Conservation (phyloP, 345 rosid genomes). For the Moringa oleifera region DNA sequence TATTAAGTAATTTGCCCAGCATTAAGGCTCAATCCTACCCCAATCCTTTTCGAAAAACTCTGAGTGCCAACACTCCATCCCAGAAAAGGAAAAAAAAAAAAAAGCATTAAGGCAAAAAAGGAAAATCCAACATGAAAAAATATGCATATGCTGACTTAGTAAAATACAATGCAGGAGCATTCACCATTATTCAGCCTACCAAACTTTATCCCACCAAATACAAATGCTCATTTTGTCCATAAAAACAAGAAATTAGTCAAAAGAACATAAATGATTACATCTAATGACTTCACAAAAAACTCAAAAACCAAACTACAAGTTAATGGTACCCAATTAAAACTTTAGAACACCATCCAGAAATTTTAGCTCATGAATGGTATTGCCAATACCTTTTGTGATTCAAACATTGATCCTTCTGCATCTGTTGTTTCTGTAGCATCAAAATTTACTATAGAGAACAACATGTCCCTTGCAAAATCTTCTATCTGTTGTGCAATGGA, state of each 20-base stretch:
- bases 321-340: neutral
- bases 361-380: slow-evolving; percentile 4
- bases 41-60: neutral
- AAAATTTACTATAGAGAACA: slow-evolving; percentile 47
- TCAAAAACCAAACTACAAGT: no score
- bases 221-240: neutral
- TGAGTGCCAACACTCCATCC: neutral
- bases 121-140: neutral
- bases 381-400: slow-evolving; percentile 50
- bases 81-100: neutral
- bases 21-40: neutral
- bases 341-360: neutral
- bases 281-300: neutral
- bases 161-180: no score
- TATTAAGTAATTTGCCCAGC: neutral
- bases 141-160: neutral
- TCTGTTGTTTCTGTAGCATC: slow-evolving; percentile 34
- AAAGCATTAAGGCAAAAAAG: neutral
- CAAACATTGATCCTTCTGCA: slow-evolving; percentile 38
- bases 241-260: neutral
- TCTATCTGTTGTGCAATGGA: slow-evolving; percentile 78
- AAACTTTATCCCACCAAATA: no score
- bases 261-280: no score
- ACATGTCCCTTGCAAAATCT: slow-evolving; percentile 66
- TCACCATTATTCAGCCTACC: no score